Percentiles rank a stretch among this genome's conserved stretches.
These are phyloP conservation scores for Pseudogymnoascus sp. DNA, from an alignment of 2,329 filamentous ascomycete genomes.

Conservation along the genomic window DNA sequence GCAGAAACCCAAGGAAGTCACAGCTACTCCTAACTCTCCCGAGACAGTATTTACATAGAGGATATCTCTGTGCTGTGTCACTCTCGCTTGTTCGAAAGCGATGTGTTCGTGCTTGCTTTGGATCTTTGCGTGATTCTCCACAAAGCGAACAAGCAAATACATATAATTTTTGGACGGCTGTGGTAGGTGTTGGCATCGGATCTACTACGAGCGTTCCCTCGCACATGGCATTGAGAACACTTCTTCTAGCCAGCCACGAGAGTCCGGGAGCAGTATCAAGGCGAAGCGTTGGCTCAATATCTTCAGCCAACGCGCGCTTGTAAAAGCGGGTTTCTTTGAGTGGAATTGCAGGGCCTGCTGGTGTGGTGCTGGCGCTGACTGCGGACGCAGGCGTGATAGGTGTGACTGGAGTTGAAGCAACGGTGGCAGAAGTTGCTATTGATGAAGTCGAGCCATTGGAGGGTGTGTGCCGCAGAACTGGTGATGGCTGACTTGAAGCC, in stretches of 20 bases:
- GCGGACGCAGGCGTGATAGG: conserved; percentile 53
- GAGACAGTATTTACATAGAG: conserved; percentile 84
- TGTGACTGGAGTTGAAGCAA: conserved; percentile 50
- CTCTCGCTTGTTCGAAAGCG: conserved; percentile 84
- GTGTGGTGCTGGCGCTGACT: conserved; percentile 39
- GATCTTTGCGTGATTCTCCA: conserved; percentile 70
- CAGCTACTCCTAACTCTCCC: conserved; percentile 78
- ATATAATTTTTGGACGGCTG: conserved; percentile 41
- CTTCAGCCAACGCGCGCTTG: conserved; percentile 80
- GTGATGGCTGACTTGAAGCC: conserved; percentile 30
- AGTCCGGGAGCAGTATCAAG: conserved; percentile 85
- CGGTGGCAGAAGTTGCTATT: conserved; percentile 44
- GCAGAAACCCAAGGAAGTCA: conserved; percentile 85
- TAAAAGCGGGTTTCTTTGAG: conserved; percentile 92
- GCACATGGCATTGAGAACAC: conserved; percentile 74
- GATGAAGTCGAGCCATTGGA: conserved; percentile 58
- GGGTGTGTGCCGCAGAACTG: conserved; percentile 36
- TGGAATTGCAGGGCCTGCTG: conserved; percentile 44
- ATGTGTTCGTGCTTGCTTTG: conserved; percentile 69
- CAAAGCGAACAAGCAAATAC: conserved; percentile 66
- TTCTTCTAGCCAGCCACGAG: conserved; percentile 86
- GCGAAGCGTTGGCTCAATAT: conserved; percentile 88
- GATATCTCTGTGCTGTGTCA: conserved; percentile 81
- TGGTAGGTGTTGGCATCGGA: conserved; percentile 60
- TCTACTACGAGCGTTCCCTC: conserved; percentile 86